These are phyloP conservation scores for Setomelanomma holmii DNA, from an alignment of 2,329 filamentous ascomycete species.

Conservation along the genomic window DNA sequence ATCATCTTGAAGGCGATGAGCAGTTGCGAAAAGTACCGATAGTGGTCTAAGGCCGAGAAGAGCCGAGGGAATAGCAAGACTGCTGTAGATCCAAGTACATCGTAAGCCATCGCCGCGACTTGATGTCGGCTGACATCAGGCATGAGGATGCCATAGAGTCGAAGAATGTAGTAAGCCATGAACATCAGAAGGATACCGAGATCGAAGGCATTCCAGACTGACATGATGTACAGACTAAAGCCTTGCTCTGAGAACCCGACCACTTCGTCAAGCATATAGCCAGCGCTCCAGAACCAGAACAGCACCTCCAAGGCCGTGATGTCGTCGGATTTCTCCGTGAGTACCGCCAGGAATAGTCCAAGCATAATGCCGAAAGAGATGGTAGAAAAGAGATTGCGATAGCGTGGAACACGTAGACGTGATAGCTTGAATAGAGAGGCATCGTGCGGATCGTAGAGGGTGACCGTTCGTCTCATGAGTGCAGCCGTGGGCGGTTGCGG, in stretches of 20 bases:
- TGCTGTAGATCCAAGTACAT: slow-evolving; percentile 90
- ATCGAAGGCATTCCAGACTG: slow-evolving; percentile 97
- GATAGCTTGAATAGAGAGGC: slow-evolving; percentile 93
- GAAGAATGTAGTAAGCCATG: slow-evolving; percentile 87
- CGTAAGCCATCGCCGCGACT: slow-evolving; percentile 86
- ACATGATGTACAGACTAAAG: slow-evolving; percentile 95
- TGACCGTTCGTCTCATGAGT: slow-evolving; percentile 74
- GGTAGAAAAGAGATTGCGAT: slow-evolving; percentile 89
- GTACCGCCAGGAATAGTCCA: slow-evolving; percentile 82
- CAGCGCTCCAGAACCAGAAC: slow-evolving; percentile 98
- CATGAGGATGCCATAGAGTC: slow-evolving; percentile 85
- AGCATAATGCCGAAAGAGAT: slow-evolving; percentile 85
- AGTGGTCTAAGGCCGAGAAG: slow-evolving; percentile 92
- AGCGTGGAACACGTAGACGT: slow-evolving; percentile 86
- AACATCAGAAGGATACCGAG: slow-evolving; percentile 86
- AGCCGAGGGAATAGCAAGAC: slow-evolving; percentile 88
- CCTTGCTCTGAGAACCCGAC: slow-evolving; percentile 97
- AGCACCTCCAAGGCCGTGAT: slow-evolving; percentile 86
- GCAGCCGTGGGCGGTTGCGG: slow-evolving; percentile 38
- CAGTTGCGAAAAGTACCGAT: slow-evolving; percentile 93
- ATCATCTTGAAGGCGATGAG: slow-evolving; percentile 94
- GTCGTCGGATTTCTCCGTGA: slow-evolving; percentile 74
- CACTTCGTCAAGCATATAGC: slow-evolving; percentile 95
- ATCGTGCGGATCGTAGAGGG: slow-evolving; percentile 87
- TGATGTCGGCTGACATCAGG: slow-evolving; percentile 71